Conservation (phyloP, 371 early-diverging fungal species). For the Umbelopsis sp. region DNA sequence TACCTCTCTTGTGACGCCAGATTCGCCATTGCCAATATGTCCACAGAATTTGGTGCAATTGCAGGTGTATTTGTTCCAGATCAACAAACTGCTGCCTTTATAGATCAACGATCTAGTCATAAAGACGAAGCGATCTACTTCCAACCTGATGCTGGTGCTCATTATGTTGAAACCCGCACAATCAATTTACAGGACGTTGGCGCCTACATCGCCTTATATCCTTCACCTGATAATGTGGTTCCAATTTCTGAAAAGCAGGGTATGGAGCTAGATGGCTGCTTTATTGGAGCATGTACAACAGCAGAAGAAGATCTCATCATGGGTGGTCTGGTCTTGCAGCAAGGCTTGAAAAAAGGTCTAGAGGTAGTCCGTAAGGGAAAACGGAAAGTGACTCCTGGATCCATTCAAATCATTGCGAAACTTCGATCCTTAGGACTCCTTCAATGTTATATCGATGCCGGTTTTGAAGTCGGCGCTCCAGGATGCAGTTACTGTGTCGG, state of each 20-base stretch:
- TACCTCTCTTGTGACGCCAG: slow-evolving; percentile 79
- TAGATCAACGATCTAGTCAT: slow-evolving; percentile 71
- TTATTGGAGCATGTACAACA: slow-evolving; percentile 85
- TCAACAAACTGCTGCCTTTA: slow-evolving; percentile 70
- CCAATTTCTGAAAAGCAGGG: slow-evolving; percentile 58
- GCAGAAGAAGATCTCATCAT: slow-evolving; percentile 82
- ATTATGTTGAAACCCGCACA: slow-evolving; percentile 73
- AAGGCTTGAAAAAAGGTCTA: slow-evolving; percentile 69
- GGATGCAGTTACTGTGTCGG: slow-evolving; percentile 85
- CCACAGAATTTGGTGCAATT: slow-evolving; percentile 84
- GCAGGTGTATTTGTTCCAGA: slow-evolving; percentile 80
- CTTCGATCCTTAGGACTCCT: slow-evolving; percentile 73
- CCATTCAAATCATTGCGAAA: slow-evolving; percentile 78
- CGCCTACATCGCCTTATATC: slow-evolving; percentile 74
- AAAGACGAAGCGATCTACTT: slow-evolving; percentile 72
- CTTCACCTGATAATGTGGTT: slow-evolving; percentile 79
- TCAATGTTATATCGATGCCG: slow-evolving; percentile 74
- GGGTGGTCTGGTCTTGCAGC: slow-evolving; percentile 73
- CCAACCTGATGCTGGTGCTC: slow-evolving; percentile 70
- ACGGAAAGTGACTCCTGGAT: slow-evolving; percentile 81
- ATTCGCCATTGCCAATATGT: slow-evolving; percentile 82
- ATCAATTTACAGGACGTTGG: slow-evolving; percentile 73
- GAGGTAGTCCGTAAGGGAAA: slow-evolving; percentile 61
- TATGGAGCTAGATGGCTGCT: slow-evolving; percentile 74
- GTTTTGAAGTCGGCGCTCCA: slow-evolving; percentile 79